phyloP scores from a whole-genome alignment of 2,329 filamentous ascomycete genomes.

The Neofusicoccum sp. region DNA sequence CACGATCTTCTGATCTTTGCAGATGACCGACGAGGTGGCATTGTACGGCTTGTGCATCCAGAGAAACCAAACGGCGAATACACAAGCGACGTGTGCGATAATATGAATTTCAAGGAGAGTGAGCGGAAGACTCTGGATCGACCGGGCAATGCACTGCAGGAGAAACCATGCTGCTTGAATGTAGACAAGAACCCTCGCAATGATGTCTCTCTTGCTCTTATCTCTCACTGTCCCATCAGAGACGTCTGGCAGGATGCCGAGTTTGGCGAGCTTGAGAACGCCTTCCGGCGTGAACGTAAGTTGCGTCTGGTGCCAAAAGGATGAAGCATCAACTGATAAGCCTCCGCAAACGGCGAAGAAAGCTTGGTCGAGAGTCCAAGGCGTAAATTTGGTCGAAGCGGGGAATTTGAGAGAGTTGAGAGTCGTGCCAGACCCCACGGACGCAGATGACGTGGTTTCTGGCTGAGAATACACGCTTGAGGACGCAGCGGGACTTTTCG shows the following conservation, averaged over 20 bases:
- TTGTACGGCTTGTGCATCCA: slow-evolving; percentile 38
- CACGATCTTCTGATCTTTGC: slow-evolving; percentile 19
- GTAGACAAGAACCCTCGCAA: slow-evolving; percentile 31
- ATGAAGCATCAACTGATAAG: slow-evolving; percentile 20
- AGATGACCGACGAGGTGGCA: slow-evolving; percentile 21
- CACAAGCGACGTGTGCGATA: slow-evolving; percentile 35
- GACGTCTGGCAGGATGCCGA: slow-evolving; percentile 22
- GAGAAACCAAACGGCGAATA: slow-evolving; percentile 32
- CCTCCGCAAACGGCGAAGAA: slow-evolving; percentile 27
- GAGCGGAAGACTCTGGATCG: slow-evolving; percentile 33
- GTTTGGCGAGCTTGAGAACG: slow-evolving; percentile 21
- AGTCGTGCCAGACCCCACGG: no score
- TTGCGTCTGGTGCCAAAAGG: slow-evolving; percentile 6
- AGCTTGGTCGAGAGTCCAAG: slow-evolving; percentile 20
- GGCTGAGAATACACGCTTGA: no score
- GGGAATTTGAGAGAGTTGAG: not conserved
- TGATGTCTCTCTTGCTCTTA: slow-evolving; percentile 26
- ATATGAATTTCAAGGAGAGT: slow-evolving; percentile 40
- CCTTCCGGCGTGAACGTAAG: slow-evolving; percentile 25
- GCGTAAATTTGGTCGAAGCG: not conserved
- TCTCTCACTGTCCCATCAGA: slow-evolving; percentile 20
- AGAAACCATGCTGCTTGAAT: slow-evolving; percentile 43
- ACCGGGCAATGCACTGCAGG: slow-evolving; percentile 35
- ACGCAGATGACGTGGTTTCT: no score
- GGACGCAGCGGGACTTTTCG: no score